Conservation (phyloP, 208 protist species). For the Leishmania martiniquensis region DNA sequence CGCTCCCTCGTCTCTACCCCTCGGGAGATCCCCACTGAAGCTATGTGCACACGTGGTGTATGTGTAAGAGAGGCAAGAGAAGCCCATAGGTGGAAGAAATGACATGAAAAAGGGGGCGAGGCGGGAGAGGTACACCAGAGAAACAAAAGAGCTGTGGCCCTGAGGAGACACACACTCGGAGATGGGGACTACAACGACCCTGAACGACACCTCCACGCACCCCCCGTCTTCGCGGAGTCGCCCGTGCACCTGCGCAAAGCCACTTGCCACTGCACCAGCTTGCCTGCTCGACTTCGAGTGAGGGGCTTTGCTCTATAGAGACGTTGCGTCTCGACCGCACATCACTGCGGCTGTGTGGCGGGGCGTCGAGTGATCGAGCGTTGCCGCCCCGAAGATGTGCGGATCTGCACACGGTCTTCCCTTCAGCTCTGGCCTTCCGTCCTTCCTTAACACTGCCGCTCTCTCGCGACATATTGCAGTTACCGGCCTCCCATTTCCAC, state of each 20-base stretch:
- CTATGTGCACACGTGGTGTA: not conserved
- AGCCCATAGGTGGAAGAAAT: not conserved
- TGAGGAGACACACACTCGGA: not conserved
- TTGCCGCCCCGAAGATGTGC: not conserved
- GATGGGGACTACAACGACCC: not conserved
- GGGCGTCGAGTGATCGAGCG: not conserved
- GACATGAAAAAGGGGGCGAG: not conserved
- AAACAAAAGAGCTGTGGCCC: not conserved
- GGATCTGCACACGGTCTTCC: not conserved
- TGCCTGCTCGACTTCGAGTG: not conserved
- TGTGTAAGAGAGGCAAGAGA: not conserved
- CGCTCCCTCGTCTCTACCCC: not conserved
- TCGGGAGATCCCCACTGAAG: not conserved
- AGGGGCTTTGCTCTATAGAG: not conserved
- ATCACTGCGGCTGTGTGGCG: not conserved
- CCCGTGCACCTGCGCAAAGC: not conserved
- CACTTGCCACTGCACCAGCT: not conserved
- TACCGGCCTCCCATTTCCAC: not conserved
- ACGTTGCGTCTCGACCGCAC: not conserved
- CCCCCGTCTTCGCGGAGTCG: not conserved
- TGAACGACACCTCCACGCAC: not conserved
- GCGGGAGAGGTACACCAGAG: not conserved
- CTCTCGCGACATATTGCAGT: not conserved
- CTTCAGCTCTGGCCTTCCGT: not conserved
- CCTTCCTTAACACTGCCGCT: not conserved